These are phyloP conservation scores for Boletus tylopilopsis DNA, from an alignment of 768 basidiomycete species.

Conservation along the genomic window DNA sequence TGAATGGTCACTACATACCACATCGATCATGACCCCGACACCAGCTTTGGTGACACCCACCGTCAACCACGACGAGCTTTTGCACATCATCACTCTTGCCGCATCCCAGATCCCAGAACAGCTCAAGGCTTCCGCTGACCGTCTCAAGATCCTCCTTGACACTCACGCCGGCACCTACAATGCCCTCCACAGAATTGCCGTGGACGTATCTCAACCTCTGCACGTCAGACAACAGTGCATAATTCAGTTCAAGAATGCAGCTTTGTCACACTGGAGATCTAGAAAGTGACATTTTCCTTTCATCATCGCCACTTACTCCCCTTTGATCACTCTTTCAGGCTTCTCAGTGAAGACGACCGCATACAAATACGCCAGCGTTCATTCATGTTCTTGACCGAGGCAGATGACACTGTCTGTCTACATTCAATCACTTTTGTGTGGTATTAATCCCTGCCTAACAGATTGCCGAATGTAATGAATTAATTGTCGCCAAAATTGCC, in stretches of 20 bases:
- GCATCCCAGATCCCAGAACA: conserved; percentile 64
- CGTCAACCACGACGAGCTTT: conserved; percentile 61
- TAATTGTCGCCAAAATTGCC: conserved; percentile 73
- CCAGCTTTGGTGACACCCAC: conserved; percentile 23
- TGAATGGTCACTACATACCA: not conserved
- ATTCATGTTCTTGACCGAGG: conserved; percentile 67
- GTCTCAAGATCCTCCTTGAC: conserved; percentile 65
- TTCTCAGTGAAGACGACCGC: conserved; percentile 67
- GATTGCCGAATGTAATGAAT: conserved; percentile 77
- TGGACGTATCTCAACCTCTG: conserved; percentile 54
- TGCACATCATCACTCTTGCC: conserved; percentile 61
- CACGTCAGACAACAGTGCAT: conserved; percentile 75
- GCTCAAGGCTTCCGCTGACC: conserved; percentile 46
- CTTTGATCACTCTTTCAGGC: conserved; percentile 38
- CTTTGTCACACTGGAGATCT: conserved; percentile 71
- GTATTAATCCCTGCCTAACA: conserved; percentile 6
- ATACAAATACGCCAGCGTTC: conserved; percentile 60
- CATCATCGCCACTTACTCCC: not conserved
- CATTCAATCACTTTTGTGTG: not conserved
- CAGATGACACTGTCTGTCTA: conserved; percentile 64
- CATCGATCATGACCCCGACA: conserved; percentile 23
- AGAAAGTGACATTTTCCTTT: conserved; percentile 50
- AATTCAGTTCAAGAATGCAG: conserved; percentile 86
- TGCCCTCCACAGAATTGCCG: conserved; percentile 69
- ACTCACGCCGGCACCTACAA: conserved; percentile 65